A percentile compares a stretch with the other conserved stretches of the same genome.
Conservation (phyloP, 345 rosid species). For the Dipteronia dyeriana region DNA sequence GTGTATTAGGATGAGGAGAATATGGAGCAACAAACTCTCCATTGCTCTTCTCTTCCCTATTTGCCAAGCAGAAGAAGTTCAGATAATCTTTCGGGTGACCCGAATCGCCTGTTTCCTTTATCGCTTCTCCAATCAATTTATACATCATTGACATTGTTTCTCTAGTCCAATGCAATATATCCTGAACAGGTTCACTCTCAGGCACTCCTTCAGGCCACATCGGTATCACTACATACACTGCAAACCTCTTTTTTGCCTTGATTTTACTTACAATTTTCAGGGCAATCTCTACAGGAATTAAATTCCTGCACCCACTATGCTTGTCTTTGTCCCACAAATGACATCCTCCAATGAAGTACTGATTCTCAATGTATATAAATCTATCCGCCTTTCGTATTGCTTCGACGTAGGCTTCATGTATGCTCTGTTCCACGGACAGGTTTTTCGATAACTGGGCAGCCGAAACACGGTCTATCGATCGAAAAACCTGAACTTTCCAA, state of each 20-base stretch:
- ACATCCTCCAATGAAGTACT: conserved; percentile 84
- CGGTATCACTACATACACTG: conserved; percentile 77
- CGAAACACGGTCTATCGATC: conserved; percentile 72
- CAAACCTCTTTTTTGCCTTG: conserved; percentile 61
- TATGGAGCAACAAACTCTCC: conserved; percentile 57
- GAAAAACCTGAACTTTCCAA: conserved; percentile 81
- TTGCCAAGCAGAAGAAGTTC: conserved; percentile 90
- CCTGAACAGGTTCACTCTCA: conserved; percentile 76
- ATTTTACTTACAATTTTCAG: conserved; percentile 69
- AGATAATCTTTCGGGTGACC: conserved; percentile 78
- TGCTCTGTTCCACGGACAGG: conserved; percentile 56
- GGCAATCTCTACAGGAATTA: conserved; percentile 83
- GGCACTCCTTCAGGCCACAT: conserved; percentile 98
- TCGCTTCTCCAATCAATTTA: conserved; percentile 64
- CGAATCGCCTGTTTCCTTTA: conserved; percentile 44
- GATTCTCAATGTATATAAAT: conserved; percentile 90
- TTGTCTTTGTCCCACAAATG: conserved; percentile 67
- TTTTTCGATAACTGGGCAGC: conserved; percentile 52
- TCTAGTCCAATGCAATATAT: conserved; percentile 90
- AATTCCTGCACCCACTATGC: conserved; percentile 68
- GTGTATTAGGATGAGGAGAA: conserved; percentile 57
- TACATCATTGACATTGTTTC: conserved; percentile 89
- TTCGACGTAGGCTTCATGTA: conserved; percentile 75
- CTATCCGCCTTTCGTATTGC: conserved; percentile 76
- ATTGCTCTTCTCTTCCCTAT: conserved; percentile 61